Evolutionary conservation across 495 filamentous ascomycete genomes (phyloP).

Genomic region (Parathielavia appendiculata): DNA sequence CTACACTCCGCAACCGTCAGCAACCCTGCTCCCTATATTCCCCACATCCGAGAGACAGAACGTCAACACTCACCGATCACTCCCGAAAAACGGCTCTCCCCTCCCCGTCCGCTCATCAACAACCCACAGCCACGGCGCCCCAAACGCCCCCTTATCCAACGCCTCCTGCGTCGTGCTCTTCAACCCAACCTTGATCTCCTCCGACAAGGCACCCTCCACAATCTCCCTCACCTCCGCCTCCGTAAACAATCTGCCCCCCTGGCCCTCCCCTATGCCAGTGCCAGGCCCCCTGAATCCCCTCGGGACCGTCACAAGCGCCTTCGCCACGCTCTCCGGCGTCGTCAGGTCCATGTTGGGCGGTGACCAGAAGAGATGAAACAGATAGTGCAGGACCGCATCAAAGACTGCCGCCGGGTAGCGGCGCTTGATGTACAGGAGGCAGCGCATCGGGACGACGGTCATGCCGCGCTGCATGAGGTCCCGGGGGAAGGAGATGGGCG

Average conservation of each 20-base stretch:
- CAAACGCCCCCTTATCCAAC: conserved; percentile 62
- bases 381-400: conserved; percentile 27
- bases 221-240: conserved; percentile 44
- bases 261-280: too few relatives aligned
- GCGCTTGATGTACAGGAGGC: conserved; percentile 59
- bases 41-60: background rate
- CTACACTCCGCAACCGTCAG: conserved; percentile 20
- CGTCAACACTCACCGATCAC: conserved; percentile 53
- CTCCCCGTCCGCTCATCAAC: conserved; percentile 47
- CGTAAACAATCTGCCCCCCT: conserved; percentile 25
- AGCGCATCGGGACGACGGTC: conserved; percentile 51
- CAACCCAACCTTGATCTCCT: conserved; percentile 56
- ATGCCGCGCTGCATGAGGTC: conserved; percentile 36
- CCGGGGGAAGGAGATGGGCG: conserved; percentile 36
- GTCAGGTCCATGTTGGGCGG: conserved; percentile 34
- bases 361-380: conserved; percentile 41
- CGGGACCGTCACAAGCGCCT: conserved; percentile 27
- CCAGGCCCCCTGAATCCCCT: conserved; percentile 9
- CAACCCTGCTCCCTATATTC: background rate
- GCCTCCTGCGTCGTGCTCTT: conserved; percentile 54
- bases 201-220: conserved; percentile 41
- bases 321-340: conserved; percentile 19
- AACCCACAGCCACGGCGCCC: conserved; percentile 73
- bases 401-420: conserved; percentile 35
- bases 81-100: conserved; percentile 70